phyloP scores from a whole-genome alignment of 2,329 filamentous ascomycete species.

The Helotiales sp. region DNA sequence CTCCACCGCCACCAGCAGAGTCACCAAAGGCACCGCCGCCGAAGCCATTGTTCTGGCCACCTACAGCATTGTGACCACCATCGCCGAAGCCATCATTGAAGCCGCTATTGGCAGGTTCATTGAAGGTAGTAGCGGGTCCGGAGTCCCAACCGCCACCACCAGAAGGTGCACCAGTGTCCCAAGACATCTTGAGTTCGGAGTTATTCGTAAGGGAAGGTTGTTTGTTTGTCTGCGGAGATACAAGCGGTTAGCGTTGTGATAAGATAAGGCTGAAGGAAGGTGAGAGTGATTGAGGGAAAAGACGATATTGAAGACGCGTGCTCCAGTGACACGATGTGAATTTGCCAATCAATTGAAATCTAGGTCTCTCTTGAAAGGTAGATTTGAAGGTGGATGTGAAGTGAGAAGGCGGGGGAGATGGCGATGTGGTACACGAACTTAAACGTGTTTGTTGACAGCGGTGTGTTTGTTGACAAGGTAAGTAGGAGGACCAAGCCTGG shows the following conservation, averaged over 20 bases:
- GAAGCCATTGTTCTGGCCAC: constrained; percentile 16
- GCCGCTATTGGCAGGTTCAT: constrained; percentile 5
- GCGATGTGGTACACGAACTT: background rate
- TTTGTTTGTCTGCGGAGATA: background rate
- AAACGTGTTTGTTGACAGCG: constrained; percentile 1
- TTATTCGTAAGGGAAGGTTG: background rate
- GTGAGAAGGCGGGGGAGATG: background rate
- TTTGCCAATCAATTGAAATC: background rate
- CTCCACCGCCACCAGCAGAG: constrained; percentile 15
- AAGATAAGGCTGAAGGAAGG: background rate
- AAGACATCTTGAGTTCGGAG: constrained; percentile 35
- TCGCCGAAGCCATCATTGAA: constrained; percentile 18
- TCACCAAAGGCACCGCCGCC: constrained; percentile 21
- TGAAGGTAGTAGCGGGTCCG: constrained; percentile 2
- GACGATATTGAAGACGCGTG: background rate
- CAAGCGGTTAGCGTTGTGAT: background rate
- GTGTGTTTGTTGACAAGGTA: background rate
- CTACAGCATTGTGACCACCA: constrained; percentile 9
- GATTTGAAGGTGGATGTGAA: background rate
- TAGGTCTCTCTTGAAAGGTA: background rate
- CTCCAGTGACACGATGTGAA: background rate
- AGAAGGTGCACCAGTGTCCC: constrained; percentile 29
- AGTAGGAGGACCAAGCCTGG: background rate
- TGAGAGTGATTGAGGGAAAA: background rate
- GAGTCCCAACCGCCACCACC: constrained; percentile 24